Conservation (phyloP, 2,329 filamentous ascomycete genomes). For the Fusarium coffeatum region DNA sequence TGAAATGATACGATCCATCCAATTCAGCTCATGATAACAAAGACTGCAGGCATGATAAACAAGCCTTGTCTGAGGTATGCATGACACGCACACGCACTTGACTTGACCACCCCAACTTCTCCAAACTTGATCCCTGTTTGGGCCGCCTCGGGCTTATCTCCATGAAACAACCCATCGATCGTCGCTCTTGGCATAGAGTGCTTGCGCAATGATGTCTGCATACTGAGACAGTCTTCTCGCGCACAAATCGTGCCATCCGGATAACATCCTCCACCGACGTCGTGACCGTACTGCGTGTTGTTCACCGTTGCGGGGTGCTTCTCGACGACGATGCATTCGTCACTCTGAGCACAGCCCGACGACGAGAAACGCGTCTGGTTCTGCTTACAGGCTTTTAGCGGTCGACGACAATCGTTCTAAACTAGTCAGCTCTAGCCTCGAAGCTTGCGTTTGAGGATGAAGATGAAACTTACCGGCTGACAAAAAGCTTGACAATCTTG, state of each 20-base stretch:
- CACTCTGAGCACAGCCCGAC: conserved; percentile 24
- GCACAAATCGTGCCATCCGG: conserved; percentile 27
- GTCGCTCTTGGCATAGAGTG: conserved; percentile 13
- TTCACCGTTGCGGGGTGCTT: conserved; percentile 14
- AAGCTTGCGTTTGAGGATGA: not conserved
- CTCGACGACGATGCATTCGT: conserved; percentile 19
- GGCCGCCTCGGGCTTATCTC: not conserved
- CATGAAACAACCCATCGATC: conserved; percentile 1
- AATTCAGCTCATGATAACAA: not conserved
- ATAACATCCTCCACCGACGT: conserved; percentile 29
- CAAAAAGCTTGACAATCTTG: conserved; percentile 28
- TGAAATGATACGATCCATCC: not conserved
- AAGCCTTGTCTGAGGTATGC: conserved; percentile 7
- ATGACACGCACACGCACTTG: conserved; percentile 1
- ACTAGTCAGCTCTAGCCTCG: not conserved
- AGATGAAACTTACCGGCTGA: conserved; percentile 23
- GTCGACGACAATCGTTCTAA: conserved; percentile 29
- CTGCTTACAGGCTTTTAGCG: conserved; percentile 13
- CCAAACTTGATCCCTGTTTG: conserved; percentile 31
- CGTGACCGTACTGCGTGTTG: conserved; percentile 24
- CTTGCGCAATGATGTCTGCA: conserved; percentile 38
- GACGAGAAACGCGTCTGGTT: conserved; percentile 2
- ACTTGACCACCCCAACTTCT: conserved; percentile 29
- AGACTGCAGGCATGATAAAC: not conserved
- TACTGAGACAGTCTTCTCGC: conserved; percentile 19